phyloP scores from a whole-genome alignment of 2,329 filamentous ascomycete genomes.

The Diaporthe eres region DNA sequence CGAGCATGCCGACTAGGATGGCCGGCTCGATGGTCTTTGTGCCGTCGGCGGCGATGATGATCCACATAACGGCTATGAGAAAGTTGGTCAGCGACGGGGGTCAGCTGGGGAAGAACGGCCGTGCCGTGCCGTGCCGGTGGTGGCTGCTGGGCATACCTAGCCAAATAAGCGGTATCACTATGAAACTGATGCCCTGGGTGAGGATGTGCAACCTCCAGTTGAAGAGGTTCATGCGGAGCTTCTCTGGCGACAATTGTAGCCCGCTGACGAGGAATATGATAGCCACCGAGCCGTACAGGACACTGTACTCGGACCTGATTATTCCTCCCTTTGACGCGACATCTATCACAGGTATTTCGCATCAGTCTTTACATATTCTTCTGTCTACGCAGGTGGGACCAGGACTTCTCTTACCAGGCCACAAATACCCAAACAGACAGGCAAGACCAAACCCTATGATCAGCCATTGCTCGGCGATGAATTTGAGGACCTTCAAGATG shows the following conservation, averaged over 20 bases:
- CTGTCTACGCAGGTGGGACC: neutral
- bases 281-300: slow-evolving; percentile 78
- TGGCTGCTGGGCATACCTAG: slow-evolving; percentile 59
- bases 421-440: slow-evolving; percentile 62
- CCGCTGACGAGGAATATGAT: slow-evolving; percentile 81
- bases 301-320: slow-evolving; percentile 69
- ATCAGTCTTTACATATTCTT: neutral
- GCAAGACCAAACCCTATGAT: slow-evolving; percentile 71
- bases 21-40: slow-evolving; percentile 73
- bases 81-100: slow-evolving; percentile 39
- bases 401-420: slow-evolving; percentile 54
- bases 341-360: slow-evolving; percentile 48
- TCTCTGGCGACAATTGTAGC: slow-evolving; percentile 74
- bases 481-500: slow-evolving; percentile 34
- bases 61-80: slow-evolving; percentile 58
- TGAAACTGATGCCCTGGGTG: slow-evolving; percentile 77
- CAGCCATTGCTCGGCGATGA: slow-evolving; percentile 73
- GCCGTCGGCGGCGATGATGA: slow-evolving; percentile 62
- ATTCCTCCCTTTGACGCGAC: slow-evolving; percentile 63
- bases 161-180: slow-evolving; percentile 75
- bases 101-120: neutral
- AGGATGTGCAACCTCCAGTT: slow-evolving; percentile 79
- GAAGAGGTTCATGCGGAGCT: slow-evolving; percentile 71
- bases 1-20: slow-evolving; percentile 77
- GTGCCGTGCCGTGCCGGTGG: neutral